phyloP scores from a whole-genome alignment of 176 grass and related monocot genomes.

The Otatea glauca region DNA sequence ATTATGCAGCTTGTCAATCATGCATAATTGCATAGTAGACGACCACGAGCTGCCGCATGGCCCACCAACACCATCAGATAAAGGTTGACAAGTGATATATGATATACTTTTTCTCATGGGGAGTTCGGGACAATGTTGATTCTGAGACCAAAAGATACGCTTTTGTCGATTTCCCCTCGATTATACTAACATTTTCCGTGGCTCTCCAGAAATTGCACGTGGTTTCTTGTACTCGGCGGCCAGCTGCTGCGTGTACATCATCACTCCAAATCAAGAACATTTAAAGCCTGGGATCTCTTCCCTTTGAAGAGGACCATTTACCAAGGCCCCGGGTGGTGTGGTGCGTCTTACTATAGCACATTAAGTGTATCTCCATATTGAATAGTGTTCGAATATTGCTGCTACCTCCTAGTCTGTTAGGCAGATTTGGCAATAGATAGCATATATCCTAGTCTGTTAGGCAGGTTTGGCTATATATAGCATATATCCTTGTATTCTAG shows the following conservation, averaged over 20 bases:
- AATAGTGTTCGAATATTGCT: too few relatives aligned
- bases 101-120: neutral
- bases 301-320: too few relatives aligned
- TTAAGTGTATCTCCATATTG: too few relatives aligned
- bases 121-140: neutral
- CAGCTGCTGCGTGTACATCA: neutral
- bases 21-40: neutral
- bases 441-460: too few relatives aligned
- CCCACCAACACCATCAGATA: neutral
- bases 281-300: neutral
- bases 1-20: neutral
- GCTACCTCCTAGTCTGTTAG: too few relatives aligned
- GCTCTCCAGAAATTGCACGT: neutral
- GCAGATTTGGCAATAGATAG: too few relatives aligned
- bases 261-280: neutral
- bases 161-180: neutral
- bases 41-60: neutral
- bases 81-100: slow-evolving; percentile 17
- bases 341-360: too few relatives aligned
- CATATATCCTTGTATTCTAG: too few relatives aligned
- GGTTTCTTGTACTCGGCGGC: neutral
- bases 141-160: neutral
- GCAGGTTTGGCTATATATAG: too few relatives aligned
- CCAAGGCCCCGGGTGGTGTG: too few relatives aligned
- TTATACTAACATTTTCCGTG: neutral